Conservation (phyloP, 2,329 filamentous ascomycete genomes). For the Colletotrichum siamense region DNA sequence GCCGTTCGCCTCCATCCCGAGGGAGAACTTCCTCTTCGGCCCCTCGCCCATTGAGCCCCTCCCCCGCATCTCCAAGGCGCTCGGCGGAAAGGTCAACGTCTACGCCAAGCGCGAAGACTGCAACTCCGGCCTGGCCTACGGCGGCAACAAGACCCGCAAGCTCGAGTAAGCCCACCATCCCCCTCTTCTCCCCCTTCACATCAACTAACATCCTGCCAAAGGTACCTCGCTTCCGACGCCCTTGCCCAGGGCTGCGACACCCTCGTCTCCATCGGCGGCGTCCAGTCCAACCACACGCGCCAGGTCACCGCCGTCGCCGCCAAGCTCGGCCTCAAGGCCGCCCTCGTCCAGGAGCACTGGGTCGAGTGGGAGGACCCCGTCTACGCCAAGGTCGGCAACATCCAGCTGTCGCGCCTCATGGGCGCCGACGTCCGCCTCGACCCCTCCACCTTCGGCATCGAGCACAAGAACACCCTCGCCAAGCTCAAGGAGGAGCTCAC, state of each 20-base stretch:
- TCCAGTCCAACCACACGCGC: slow-evolving; percentile 75
- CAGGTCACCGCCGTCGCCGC: slow-evolving; percentile 69
- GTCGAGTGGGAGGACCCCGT: slow-evolving; percentile 65
- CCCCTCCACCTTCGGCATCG: slow-evolving; percentile 68
- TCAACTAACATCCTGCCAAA: slow-evolving; percentile 26
- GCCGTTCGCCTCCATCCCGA: slow-evolving; percentile 68
- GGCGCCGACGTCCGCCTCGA: slow-evolving; percentile 68
- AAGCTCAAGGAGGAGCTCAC: slow-evolving; percentile 59
- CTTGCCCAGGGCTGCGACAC: slow-evolving; percentile 62
- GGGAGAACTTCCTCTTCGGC: slow-evolving; percentile 66
- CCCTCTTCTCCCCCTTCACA: background rate
- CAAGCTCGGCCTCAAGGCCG: slow-evolving; percentile 59
- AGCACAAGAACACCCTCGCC: slow-evolving; percentile 67
- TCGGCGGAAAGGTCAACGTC: slow-evolving; percentile 65
- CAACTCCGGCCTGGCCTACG: slow-evolving; percentile 70
- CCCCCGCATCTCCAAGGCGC: slow-evolving; percentile 66
- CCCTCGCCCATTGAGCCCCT: slow-evolving; percentile 73
- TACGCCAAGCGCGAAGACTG: slow-evolving; percentile 78
- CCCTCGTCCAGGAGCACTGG: slow-evolving; percentile 72
- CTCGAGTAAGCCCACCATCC: slow-evolving; percentile 53
- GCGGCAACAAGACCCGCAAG: slow-evolving; percentile 74
- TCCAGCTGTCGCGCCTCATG: slow-evolving; percentile 73
- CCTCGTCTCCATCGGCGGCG: slow-evolving; percentile 69
- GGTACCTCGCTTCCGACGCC: slow-evolving; percentile 70
- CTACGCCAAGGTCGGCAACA: slow-evolving; percentile 72